Base-by-base conservation (phyloP, 805 yeast species). In the Ogataea paraovalis region DNA sequence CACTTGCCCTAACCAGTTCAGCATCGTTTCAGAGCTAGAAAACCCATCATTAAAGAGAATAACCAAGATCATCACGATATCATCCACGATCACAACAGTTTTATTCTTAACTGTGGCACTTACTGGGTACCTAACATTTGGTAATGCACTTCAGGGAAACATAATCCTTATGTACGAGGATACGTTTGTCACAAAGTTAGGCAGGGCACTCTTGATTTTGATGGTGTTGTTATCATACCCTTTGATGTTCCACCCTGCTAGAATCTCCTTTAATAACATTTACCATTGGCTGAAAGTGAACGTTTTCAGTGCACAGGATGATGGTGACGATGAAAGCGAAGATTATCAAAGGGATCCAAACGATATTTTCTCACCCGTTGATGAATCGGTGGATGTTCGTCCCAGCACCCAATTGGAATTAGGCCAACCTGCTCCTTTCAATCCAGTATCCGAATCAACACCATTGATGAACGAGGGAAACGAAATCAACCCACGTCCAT, bases 161-260 rank as follows among this genome's bases (percentile, higher is more conserved):
- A 78, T 87, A 54, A 75, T 87, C 45, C 65, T 85, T 49, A 78
- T 83, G 76, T 87, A 86, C 58, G 78, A 83, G 6, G 69, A 75
- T 46, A 73, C 80, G 2, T 56, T 72, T 10, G 67, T 74, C 44
- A 72, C 83, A 2, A 65, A 65, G 39, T 38, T 73, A 16, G 94
- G 88, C 5, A 76, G 85, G 53, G 70, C 79, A 30, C 72, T 85
- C 39, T 71, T 87, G 32, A 86, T 83, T 0, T 62, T 82, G 18
- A 85, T 86, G 91, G 86, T 87, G 14, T 69, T 82, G n/a, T 69
- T 87, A 37, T 82, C 90, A 3, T 87, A 74, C 66, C 95, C 96
- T 14, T 72, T 87, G 48, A 81, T 86, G 74, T 85, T 88, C 58
- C 89, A 86, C 63, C 96, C 96, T 19, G 81, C 89, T 51, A 71